These are phyloP conservation scores for Chaetomium tenue DNA, from an alignment of 495 filamentous ascomycete genomes.

Conservation along the genomic window DNA sequence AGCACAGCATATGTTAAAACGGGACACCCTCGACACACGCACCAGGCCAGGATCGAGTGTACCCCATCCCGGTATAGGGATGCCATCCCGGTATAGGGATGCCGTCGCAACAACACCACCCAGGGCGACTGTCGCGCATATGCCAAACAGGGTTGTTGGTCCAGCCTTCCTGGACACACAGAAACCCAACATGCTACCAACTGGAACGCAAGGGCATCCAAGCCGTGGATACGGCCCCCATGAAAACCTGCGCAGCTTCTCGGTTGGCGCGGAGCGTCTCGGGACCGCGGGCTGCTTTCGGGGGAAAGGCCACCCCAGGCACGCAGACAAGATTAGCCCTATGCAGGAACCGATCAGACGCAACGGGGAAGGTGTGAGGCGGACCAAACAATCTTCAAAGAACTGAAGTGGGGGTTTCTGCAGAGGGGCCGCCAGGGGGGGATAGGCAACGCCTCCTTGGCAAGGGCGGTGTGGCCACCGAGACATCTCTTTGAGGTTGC, in stretches of 20 bases:
- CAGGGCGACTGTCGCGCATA: constrained; percentile 21
- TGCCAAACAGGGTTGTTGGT: constrained; percentile 21
- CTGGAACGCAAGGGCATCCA: constrained; percentile 48
- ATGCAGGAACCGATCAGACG: constrained; percentile 27
- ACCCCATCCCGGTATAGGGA: constrained; percentile 23
- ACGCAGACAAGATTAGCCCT: constrained; percentile 33
- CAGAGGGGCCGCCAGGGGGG: constrained; percentile 16
- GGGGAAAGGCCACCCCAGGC: constrained; percentile 22
- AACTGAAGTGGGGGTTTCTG: constrained; percentile 24
- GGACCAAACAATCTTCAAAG: constrained; percentile 23
- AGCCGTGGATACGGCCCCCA: constrained; percentile 16
- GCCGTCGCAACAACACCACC: constrained; percentile 22
- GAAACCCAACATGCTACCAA: constrained; percentile 23
- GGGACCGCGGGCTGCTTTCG: constrained; percentile 18
- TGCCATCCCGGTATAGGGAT: constrained; percentile 27
- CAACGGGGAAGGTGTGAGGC: constrained; percentile 13
- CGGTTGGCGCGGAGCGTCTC: constrained; percentile 17
- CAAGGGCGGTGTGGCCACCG: constrained; percentile 27
- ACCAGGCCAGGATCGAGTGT: constrained; percentile 18
- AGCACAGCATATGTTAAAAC: constrained; percentile 31
- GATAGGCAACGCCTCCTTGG: constrained; percentile 22
- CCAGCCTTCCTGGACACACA: constrained; percentile 13
- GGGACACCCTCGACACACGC: constrained; percentile 16
- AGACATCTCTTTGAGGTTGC: constrained; percentile 25
- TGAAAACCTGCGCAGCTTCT: constrained; percentile 21